These are phyloP conservation scores for Beauveria medogensis DNA, from an alignment of 2,329 filamentous ascomycete genomes.

Conservation along the genomic window DNA sequence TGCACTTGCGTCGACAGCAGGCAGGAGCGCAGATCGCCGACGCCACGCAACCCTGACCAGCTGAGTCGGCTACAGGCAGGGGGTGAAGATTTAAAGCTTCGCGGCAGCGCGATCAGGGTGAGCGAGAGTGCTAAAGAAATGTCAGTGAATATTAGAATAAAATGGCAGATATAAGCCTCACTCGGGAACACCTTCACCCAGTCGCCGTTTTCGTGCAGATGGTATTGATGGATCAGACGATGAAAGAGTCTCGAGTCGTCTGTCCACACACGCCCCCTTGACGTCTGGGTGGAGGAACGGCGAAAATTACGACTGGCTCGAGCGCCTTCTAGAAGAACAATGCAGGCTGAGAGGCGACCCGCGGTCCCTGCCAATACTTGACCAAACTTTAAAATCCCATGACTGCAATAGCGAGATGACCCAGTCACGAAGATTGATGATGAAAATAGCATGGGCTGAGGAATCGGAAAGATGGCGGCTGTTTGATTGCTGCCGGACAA, in stretches of 20 bases:
- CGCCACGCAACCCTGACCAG: conserved; percentile 13
- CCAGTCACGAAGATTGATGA: too few relatives aligned
- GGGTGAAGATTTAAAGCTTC: not conserved
- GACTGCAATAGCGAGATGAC: not conserved
- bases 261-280: not conserved
- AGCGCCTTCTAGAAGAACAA: conserved; percentile 9
- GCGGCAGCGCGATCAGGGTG: not conserved
- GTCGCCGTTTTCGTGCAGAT: not conserved
- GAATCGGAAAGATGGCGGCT: not conserved
- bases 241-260: not conserved
- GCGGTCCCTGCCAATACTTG: not conserved
- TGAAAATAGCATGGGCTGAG: too few relatives aligned
- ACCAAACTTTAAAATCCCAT: not conserved
- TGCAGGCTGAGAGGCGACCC: conserved; percentile 1
- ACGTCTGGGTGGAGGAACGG: not conserved
- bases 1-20: not conserved
- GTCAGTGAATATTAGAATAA: not conserved
- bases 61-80: conserved; percentile 4
- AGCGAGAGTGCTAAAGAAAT: not conserved
- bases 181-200: not conserved
- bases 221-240: not conserved
- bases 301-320: conserved; percentile 1
- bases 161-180: not conserved
- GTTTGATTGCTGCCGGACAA: not conserved
- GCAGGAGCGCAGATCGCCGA: conserved; percentile 7